Evolutionary conservation across 495 filamentous ascomycete genomes (phyloP).

Genomic region (Lophiotrema nucula): DNA sequence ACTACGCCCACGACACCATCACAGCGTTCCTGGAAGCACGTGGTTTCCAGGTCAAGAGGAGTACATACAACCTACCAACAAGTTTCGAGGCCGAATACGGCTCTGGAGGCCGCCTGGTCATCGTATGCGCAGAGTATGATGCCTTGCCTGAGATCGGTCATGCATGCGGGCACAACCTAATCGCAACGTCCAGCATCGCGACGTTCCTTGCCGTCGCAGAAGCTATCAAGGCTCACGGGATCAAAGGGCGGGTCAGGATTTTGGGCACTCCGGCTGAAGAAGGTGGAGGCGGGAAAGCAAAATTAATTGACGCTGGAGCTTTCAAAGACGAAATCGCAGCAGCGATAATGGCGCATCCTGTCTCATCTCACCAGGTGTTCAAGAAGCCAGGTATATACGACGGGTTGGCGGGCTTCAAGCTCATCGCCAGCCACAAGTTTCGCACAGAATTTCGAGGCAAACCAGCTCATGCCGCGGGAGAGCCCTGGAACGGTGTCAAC

Average conservation of each 20-base stretch:
- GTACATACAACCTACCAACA: conserved; percentile 45
- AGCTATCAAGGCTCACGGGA: too few species aligned
- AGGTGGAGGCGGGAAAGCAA: conserved; percentile 66
- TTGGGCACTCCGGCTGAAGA: conserved; percentile 75
- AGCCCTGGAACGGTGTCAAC: conserved; percentile 63
- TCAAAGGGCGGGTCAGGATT: too few species aligned
- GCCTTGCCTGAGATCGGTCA: conserved; percentile 56
- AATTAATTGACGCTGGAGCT: conserved; percentile 59
- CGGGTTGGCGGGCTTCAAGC: conserved; percentile 50
- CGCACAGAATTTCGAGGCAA: conserved; percentile 52
- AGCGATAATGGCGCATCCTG: conserved; percentile 59
- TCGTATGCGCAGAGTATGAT: conserved; percentile 47
- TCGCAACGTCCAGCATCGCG: conserved; percentile 59
- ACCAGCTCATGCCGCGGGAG: conserved; percentile 57
- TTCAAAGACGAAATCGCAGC: conserved; percentile 59
- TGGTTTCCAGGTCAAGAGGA: not conserved
- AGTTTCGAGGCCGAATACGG: conserved; percentile 45
- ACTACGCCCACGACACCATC: conserved; percentile 6
- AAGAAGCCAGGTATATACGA: conserved; percentile 17
- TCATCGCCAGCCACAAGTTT: conserved; percentile 35
- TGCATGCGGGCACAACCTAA: conserved; percentile 69
- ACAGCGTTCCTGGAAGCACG: not conserved
- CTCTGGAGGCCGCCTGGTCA: conserved; percentile 46
- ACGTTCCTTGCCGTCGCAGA: too few species aligned
- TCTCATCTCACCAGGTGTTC: conserved; percentile 16